These are phyloP conservation scores for Vitis hybrid DNA, from an alignment of 177 flowering plant genomes.

Conservation along the genomic window DNA sequence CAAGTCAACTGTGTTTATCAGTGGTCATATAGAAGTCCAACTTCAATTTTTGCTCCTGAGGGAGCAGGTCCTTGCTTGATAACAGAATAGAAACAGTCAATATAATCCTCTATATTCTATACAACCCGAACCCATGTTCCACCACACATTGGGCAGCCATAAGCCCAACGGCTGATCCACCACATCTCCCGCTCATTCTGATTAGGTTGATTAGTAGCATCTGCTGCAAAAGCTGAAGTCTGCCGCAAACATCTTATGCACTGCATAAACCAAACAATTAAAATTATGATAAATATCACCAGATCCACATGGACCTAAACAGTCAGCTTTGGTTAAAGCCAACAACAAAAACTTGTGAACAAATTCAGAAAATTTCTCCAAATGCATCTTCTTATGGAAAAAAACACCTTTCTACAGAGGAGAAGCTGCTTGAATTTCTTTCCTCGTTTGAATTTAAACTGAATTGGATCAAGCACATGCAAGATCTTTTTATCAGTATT, in stretches of 20 bases:
- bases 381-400: too few relatives aligned
- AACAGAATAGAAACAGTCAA: not conserved
- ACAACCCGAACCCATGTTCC: slow-evolving; percentile 98
- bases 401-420: too few relatives aligned
- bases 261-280: slow-evolving; percentile 39
- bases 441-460: too few relatives aligned
- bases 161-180: slow-evolving; percentile 98
- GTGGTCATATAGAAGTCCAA: too few relatives aligned
- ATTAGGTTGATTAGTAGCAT: slow-evolving; percentile 35
- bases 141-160: slow-evolving; percentile 97
- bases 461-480: too few relatives aligned
- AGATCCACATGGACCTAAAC: too few relatives aligned
- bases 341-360: too few relatives aligned
- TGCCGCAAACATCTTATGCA: slow-evolving; percentile 97
- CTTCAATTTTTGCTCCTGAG: not conserved
- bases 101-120: slow-evolving; percentile 28
- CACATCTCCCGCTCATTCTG: slow-evolving; percentile 77
- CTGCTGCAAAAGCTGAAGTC: slow-evolving; percentile 90
- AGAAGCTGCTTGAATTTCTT: too few relatives aligned
- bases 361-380: too few relatives aligned
- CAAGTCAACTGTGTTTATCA: not conserved
- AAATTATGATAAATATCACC: not conserved
- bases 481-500: not conserved
- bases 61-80: slow-evolving; percentile 3
- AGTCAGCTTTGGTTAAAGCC: too few relatives aligned